Evolutionary conservation across 1,284 basidiomycete genomes (phyloP).

Genomic region (Caloboletus inedulis): DNA sequence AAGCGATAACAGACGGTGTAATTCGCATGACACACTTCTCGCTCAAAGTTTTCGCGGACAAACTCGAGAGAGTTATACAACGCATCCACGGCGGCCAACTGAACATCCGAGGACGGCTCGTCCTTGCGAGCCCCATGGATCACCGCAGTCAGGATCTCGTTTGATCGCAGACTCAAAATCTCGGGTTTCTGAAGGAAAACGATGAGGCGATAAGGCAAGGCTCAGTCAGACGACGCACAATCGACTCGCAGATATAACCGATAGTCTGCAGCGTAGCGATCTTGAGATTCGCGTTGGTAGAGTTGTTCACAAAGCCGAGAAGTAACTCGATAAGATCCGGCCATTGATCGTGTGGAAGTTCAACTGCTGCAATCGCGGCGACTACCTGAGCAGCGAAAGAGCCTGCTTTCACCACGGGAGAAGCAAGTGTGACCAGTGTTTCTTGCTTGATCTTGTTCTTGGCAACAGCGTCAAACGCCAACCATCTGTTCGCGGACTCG

Average conservation of each 20-base stretch:
- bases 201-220: constrained; percentile 13
- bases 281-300: constrained; percentile 73
- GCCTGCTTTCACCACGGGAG: constrained; percentile 71
- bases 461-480: constrained; percentile 64
- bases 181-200: constrained; percentile 73
- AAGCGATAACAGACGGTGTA: background rate
- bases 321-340: constrained; percentile 86
- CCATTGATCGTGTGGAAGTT: constrained; percentile 88
- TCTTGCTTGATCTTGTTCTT: constrained; percentile 88
- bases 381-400: constrained; percentile 91
- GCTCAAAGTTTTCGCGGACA: constrained; percentile 96
- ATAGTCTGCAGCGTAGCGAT: constrained; percentile 93
- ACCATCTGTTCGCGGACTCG: constrained; percentile 80
- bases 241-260: constrained; percentile 95
- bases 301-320: constrained; percentile 83
- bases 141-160: constrained; percentile 98
- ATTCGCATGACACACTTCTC: constrained; percentile 62
- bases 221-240: constrained; percentile 58
- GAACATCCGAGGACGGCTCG: constrained; percentile 90
- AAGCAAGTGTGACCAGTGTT: constrained; percentile 80
- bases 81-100: constrained; percentile 92
- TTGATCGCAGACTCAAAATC: constrained; percentile 84
- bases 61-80: constrained; percentile 97
- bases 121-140: constrained; percentile 98
- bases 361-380: constrained; percentile 90